Conservation (phyloP, 2,329 filamentous ascomycete genomes). For the Aspergillus neoniger region DNA sequence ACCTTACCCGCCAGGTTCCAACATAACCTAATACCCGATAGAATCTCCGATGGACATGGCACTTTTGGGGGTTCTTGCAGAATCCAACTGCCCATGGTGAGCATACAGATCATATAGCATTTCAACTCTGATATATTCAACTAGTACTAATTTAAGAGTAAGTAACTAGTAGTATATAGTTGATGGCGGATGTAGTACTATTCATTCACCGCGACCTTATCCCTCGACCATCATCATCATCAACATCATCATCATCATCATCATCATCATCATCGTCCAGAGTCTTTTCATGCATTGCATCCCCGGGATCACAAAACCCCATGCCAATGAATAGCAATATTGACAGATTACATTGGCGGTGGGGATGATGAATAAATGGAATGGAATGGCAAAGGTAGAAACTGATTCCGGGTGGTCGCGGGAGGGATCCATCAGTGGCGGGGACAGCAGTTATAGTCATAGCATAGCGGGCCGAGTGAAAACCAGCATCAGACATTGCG, state of each 20-base stretch:
- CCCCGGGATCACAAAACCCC: conserved; percentile 27
- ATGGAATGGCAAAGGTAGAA: background rate
- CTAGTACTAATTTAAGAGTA: no score
- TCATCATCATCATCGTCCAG: conserved; percentile 24
- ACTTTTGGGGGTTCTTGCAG: no score
- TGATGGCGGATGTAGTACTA: no score
- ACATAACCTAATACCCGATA: no score
- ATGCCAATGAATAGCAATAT: conserved; percentile 28
- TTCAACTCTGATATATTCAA: no score
- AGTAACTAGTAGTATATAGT: no score
- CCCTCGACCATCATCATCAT: conserved; percentile 28
- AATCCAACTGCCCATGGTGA: no score
- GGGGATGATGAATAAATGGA: background rate
- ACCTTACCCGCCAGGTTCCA: no score
- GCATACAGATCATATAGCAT: no score
- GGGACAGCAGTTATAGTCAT: background rate
- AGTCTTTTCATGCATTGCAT: conserved; percentile 23
- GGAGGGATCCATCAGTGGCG: background rate
- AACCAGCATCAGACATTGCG: background rate
- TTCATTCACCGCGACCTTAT: no score
- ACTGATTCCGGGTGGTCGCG: background rate
- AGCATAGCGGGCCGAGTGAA: background rate
- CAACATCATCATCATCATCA: background rate
- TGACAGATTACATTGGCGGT: conserved; percentile 5
- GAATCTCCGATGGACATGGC: no score